These are phyloP conservation scores for Austroboletus eburneus DNA, from an alignment of 768 basidiomycete species.

Conservation along the genomic window DNA sequence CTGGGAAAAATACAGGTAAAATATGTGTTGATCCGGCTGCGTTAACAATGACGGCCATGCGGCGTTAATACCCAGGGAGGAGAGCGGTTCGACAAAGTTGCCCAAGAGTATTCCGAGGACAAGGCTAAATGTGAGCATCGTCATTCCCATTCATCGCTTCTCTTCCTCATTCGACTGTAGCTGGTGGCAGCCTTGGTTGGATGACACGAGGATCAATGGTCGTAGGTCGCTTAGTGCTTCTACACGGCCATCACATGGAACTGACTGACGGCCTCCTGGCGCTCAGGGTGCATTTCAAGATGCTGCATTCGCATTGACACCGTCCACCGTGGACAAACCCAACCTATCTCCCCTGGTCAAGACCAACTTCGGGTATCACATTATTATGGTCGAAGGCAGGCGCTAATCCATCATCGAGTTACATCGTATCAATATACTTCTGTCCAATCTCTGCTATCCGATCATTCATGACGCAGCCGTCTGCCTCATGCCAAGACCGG, in stretches of 20 bases:
- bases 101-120: constrained; percentile 87
- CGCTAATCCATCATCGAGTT: constrained; percentile 36
- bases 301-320: constrained; percentile 76
- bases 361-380: constrained; percentile 82
- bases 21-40: background rate
- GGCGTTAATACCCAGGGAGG: constrained; percentile 52
- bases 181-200: constrained; percentile 85
- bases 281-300: constrained; percentile 75
- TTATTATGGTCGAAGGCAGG: constrained; percentile 89
- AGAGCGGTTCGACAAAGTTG: constrained; percentile 81
- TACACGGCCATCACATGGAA: background rate
- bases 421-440: constrained; percentile 18
- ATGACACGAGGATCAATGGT: constrained; percentile 85
- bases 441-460: constrained; percentile 9
- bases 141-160: background rate
- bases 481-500: constrained; percentile 17
- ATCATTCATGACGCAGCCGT: background rate
- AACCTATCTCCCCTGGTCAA: constrained; percentile 69
- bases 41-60: background rate
- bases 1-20: constrained; percentile 72
- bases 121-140: constrained; percentile 68
- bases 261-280: constrained; percentile 4
- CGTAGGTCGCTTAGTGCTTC: constrained; percentile 35
- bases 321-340: constrained; percentile 80
- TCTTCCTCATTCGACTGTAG: constrained; percentile 34